phyloP scores from a whole-genome alignment of 1,139 yeast species.

The Geotrichum macrosporum region DNA sequence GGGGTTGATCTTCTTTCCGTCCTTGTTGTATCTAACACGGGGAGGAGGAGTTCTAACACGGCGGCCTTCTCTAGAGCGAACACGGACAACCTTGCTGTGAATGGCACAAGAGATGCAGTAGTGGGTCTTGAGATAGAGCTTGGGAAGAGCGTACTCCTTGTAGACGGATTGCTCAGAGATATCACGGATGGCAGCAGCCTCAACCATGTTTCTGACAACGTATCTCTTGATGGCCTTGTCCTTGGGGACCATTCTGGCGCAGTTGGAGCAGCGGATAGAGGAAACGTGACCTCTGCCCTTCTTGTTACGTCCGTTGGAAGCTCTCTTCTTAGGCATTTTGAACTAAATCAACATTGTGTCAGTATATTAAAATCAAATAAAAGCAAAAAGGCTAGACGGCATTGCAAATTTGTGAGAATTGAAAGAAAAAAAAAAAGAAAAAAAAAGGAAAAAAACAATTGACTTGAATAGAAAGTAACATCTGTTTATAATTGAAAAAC shows the following conservation, averaged over 20 bases:
- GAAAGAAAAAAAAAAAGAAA: not conserved
- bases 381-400: no score
- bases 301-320: conserved; percentile 99
- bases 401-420: no score
- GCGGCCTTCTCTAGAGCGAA: conserved; percentile 98
- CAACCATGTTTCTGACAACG: conserved; percentile 99
- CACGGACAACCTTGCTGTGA: conserved; percentile 99
- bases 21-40: conserved; percentile 97
- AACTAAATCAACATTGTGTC: conserved; percentile 11
- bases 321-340: conserved; percentile 99
- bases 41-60: conserved; percentile 98
- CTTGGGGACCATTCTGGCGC: conserved; percentile 99
- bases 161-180: conserved; percentile 99
- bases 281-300: conserved; percentile 99
- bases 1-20: conserved; percentile 90
- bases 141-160: conserved; percentile 98
- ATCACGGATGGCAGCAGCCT: conserved; percentile 99
- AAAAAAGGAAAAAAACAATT: no score
- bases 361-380: no score
- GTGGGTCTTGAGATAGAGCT: conserved; percentile 99
- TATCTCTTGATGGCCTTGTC: conserved; percentile 99
- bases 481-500: no score
- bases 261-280: conserved; percentile 99
- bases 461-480: no score
- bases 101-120: conserved; percentile 99